phyloP scores from a whole-genome alignment of 805 yeast genomes.

The Cyberlindnera lachancei region DNA sequence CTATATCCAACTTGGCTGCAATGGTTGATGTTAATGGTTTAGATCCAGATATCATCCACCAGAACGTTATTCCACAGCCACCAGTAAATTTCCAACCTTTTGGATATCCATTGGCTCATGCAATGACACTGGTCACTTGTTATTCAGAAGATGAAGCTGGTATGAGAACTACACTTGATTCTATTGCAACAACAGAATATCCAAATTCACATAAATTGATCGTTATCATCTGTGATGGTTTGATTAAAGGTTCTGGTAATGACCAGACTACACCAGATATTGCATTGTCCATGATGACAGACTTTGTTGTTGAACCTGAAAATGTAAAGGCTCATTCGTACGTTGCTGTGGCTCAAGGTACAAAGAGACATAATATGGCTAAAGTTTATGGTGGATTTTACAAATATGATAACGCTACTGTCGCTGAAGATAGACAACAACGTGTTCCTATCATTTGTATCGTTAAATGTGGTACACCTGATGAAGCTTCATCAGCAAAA shows the following conservation, averaged over 20 bases:
- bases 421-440: conserved; percentile 77
- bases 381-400: conserved; percentile 93
- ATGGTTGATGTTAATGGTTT: conserved; percentile 34
- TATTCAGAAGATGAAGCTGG: conserved; percentile 91
- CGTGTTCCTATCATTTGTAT: conserved; percentile 71
- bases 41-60: conserved; percentile 54
- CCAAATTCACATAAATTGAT: conserved; percentile 92
- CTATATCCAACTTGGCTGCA: conserved; percentile 18
- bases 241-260: conserved; percentile 92
- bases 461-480: conserved; percentile 86
- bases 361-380: conserved; percentile 96
- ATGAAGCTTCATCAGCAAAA: conserved; percentile 58
- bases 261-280: conserved; percentile 84
- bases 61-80: conserved; percentile 85
- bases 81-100: conserved; percentile 84
- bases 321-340: conserved; percentile 79
- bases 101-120: conserved; percentile 70
- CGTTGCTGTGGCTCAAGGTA: conserved; percentile 92
- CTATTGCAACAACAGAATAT: conserved; percentile 89
- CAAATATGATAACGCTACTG: conserved; percentile 68
- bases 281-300: conserved; percentile 79
- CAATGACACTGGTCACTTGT: conserved; percentile 78
- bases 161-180: conserved; percentile 81
- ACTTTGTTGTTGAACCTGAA: conserved; percentile 61
- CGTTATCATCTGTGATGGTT: conserved; percentile 84